Evolutionary conservation across 106 monocot species (phyloP), one percentile per base, ranked within the genome.

Genomic region (Dendrobium nobile): DNA sequence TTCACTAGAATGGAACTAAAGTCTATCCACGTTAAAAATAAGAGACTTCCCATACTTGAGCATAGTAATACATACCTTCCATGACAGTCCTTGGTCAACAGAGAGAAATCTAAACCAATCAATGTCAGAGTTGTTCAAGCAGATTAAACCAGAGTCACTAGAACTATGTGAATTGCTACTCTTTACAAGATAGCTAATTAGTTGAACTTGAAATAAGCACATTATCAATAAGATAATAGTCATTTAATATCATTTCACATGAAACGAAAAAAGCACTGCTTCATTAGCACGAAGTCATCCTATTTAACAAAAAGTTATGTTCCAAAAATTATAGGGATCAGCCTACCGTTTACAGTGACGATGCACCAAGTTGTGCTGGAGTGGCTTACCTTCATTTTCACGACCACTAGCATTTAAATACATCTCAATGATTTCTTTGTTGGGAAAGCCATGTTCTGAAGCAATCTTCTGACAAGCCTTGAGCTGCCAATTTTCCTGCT

Each of bases 401-500:
- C 86, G 79, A 82, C 87, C 54, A 55, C 83, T 90, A 59, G 81
- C 77, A 83, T 47, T 87, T 82, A 95, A 77, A 88, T 95, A 99
- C 74, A 99, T 93, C 18, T 83, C 83, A 79, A 93, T 91, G 47
- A 99, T 93, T 75, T 90, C 87, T 68, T 72, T 86, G 67, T 93
- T 93, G 76, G 98, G 98, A 83, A 99, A 99, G 78, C 89, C 89
- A 11, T 83, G 20, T 81, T 87, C 82, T n/a, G 84, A 81, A 48
- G 91, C 88, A 84, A 99, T 91, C 75, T 47, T 99, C 75, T 91
- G 77, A 65, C 94, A 99, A 24, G 87, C 59, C 80, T 87, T 95
- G 9, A 92, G 85, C 87, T 82, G 85, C 99, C 99, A 99, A 80
- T 80, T 99, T 85, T 93, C 86, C 77, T 85, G 84, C 77, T 86